Evolutionary conservation across 192 early-diverging fungal species (phyloP).

Genomic region (Backusella mclennaniae): DNA sequence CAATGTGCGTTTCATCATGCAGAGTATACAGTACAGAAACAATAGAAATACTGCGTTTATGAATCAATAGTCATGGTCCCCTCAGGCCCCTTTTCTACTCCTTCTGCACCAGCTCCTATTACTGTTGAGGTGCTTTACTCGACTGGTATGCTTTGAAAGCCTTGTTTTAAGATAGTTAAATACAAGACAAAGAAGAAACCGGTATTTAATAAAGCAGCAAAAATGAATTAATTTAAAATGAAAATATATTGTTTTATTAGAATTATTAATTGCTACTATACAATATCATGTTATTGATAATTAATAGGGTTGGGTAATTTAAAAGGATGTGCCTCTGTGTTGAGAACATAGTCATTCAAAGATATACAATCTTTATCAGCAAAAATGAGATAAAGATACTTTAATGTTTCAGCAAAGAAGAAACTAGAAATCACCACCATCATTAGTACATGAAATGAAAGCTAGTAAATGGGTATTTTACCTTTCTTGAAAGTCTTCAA

Average conservation of each 20-base stretch:
- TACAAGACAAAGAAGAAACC: too few relatives aligned
- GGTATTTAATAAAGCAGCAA: neutral
- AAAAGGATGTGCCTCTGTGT: constrained; percentile 93
- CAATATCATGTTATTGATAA: neutral
- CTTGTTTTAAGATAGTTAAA: too few relatives aligned
- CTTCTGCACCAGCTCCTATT: neutral
- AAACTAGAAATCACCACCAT: constrained; percentile 44
- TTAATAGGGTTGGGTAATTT: constrained; percentile 7
- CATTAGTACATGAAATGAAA: neutral
- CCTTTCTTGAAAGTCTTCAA: constrained; percentile 29
- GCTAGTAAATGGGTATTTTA: neutral
- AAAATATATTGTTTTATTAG: neutral
- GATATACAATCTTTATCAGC: constrained; percentile 58
- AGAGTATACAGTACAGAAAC: neutral
- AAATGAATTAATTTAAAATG: neutral
- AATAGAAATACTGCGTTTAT: neutral
- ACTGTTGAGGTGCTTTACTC: neutral
- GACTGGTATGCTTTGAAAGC: neutral
- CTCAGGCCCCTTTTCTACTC: neutral
- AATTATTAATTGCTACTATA: neutral
- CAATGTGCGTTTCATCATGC: neutral
- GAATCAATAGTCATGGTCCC: neutral
- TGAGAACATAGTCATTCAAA: constrained; percentile 83
- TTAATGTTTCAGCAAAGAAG: constrained; percentile 92
- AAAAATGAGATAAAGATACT: constrained; percentile 91